Evolutionary conservation across 2,329 filamentous ascomycete genomes (phyloP).

Genomic region (Xylaria sp.): DNA sequence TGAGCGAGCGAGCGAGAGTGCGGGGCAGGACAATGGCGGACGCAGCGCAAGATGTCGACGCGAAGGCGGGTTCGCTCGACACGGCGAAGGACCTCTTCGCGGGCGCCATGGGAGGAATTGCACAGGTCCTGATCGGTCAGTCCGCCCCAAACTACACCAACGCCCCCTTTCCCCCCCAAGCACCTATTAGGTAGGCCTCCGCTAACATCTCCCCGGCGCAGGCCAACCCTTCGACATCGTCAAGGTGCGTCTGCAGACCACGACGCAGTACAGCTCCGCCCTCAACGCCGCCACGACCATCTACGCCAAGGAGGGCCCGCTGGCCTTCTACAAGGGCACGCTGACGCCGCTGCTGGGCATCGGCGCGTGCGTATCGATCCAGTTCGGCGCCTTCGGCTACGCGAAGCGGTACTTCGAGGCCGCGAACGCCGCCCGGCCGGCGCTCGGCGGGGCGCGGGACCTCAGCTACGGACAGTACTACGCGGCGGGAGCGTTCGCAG

Average conservation of each 20-base stretch:
- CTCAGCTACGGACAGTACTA: slow-evolving; percentile 89
- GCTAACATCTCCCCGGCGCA: no score
- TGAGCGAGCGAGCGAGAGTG: slow-evolving; percentile 15
- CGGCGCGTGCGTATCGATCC: slow-evolving; percentile 95
- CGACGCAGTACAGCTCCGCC: slow-evolving; percentile 78
- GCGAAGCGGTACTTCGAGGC: slow-evolving; percentile 85
- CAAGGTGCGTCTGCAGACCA: slow-evolving; percentile 95
- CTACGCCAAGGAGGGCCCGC: slow-evolving; percentile 82
- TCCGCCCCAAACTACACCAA: slow-evolving; percentile 31
- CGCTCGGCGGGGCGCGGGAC: slow-evolving; percentile 38
- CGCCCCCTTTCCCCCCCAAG: not conserved
- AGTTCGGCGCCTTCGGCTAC: slow-evolving; percentile 96
- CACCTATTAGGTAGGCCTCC: not conserved
- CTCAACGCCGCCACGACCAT: slow-evolving; percentile 82
- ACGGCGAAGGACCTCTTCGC: slow-evolving; percentile 89
- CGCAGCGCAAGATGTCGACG: slow-evolving; percentile 40
- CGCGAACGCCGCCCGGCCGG: slow-evolving; percentile 65
- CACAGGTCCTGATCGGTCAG: slow-evolving; percentile 91
- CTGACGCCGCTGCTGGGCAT: slow-evolving; percentile 94
- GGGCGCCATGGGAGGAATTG: slow-evolving; percentile 88
- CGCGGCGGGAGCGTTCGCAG: slow-evolving; percentile 87
- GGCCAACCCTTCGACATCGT: slow-evolving; percentile 86
- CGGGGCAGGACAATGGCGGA: slow-evolving; percentile 40
- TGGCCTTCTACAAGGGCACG: slow-evolving; percentile 96
- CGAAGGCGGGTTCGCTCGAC: slow-evolving; percentile 52